phyloP scores from a whole-genome alignment of 495 filamentous ascomycete genomes.

The Chaetomium fimeti region DNA sequence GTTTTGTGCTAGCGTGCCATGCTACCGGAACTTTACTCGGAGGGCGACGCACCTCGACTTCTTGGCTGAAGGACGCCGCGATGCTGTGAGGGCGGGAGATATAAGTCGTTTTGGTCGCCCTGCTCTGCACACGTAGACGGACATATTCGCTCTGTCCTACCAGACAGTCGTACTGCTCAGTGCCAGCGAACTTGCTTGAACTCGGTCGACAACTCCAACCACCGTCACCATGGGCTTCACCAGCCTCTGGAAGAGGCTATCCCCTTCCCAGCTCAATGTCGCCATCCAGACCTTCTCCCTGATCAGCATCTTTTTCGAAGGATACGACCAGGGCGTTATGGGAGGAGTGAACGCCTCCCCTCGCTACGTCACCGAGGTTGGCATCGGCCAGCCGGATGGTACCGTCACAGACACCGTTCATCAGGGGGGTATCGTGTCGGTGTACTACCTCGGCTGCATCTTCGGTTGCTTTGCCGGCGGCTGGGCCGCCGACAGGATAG shows the following conservation, averaged over 20 bases:
- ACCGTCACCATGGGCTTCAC: constrained; percentile 39
- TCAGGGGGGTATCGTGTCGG: constrained; percentile 49
- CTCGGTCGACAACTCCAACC: constrained; percentile 14
- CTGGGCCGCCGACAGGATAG: constrained; percentile 16
- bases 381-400: constrained; percentile 28
- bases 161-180: constrained; percentile 1
- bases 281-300: constrained; percentile 50
- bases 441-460: constrained; percentile 57
- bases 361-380: constrained; percentile 47
- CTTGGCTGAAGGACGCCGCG: constrained; percentile 2
- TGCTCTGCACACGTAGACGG: constrained; percentile 5
- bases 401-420: constrained; percentile 27
- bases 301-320: constrained; percentile 55
- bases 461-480: constrained; percentile 47
- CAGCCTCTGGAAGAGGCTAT: constrained; percentile 46
- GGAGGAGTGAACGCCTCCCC: constrained; percentile 60
- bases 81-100: constrained; percentile 7
- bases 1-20: constrained; percentile 7
- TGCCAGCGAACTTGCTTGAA: not conserved
- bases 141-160: constrained; percentile 1
- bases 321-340: constrained; percentile 76
- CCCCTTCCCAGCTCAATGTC: constrained; percentile 43
- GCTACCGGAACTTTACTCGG: not conserved
- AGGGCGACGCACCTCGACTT: constrained; percentile 3
- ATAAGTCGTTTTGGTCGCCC: constrained; percentile 10